Evolutionary conservation across 1,139 yeast genomes (phyloP), one percentile per base, ranked within the genome.

Genomic region (Candida tropicalis): DNA sequence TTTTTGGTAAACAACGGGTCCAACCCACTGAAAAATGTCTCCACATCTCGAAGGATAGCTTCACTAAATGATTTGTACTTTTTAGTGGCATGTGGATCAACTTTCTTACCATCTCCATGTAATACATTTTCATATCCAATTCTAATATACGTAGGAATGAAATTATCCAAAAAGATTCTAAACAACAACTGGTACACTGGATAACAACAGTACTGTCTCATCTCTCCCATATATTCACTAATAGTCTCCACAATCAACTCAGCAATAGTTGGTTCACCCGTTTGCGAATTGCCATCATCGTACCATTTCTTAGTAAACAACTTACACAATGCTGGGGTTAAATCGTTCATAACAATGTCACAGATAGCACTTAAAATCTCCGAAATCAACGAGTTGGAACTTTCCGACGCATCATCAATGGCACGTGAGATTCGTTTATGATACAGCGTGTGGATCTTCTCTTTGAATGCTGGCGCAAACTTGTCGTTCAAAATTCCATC

Each of bases 401-500:
- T 95, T 45, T 83, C 84, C 45, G 84, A 74, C 0, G 85, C 84
- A 40, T 72, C 77, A 47, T 82, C 86, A 54, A 87, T 74, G 9
- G 80, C 76, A 23, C 70, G 69, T 13, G 75, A 73, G 42, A 87
- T 83, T 40, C 75, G 67, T 4, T 67, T 67, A 45, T 80, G 81
- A 62, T 86, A 86, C 44, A 73, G 78, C 41, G 81, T 73, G 38
- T 87, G 84, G 11, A 89, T 91, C 56, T 83, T 74, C 2, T 77
- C 79, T 24, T 80, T 74, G 59, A 86, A 83, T 44, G 76, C 79
- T 12, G 82, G 80, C 18, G 85, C 73, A 42, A 89, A 82, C 35
- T 86, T 87, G 47, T 87, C 95, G 24, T 87, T 81, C 49, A 87
- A 79, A 50, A 87, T 83, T 18, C 93, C 95, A 16, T 91, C 87